Evolutionary conservation across 179 eudicot species (phyloP), one percentile per base, ranked within the genome.

Genomic region (Beta corolliflora): DNA sequence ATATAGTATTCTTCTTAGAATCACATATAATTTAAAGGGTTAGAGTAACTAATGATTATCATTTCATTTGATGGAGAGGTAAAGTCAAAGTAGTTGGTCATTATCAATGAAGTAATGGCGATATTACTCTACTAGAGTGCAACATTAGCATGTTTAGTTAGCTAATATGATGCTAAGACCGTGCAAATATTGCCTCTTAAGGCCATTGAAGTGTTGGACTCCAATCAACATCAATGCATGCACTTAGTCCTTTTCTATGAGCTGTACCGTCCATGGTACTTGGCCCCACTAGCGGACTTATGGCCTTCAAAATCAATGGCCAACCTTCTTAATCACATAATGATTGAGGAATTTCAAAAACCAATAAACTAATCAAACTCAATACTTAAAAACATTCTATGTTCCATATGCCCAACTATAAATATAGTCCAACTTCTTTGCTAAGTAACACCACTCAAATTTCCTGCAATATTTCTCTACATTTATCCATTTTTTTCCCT

Each of bases 191-290:
- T 73, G 77, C 77, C 77, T 73, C 44, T 54, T 73, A 73, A 73
- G 18, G 25, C 19, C 21, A 73, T 53, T 54, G 21, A 73, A 73
- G 77, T 73, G 63, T 52, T 71, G 46, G 77, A 73, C 63, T 73
- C 16, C 77, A 54, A 73, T 73, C 77, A 76, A 60, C 56, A 79
- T 71, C 29, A 80, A 36, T 54, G 48, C 74, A 80, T 74, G 72
- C 44, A 73, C 29, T 73, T 77, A 70, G 77, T 80, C 66, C 71
- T 56, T 58, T 45, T 59, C 73, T 23, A 54, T 83, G 79, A 78
- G 85, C 25, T 83, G 83, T 75, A 66, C 68, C 25, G 25, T 81
- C n/a, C 79, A 72, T 75, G 68, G 82, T 55, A 78, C 61, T 73
- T 75, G 77, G 68, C 81, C 85, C 71, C 74, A 71, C 74, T 71